Evolutionary conservation across 1,284 basidiomycete genomes (phyloP), one percentile per base, ranked within the genome.

Genomic region (Ganoderma leucocontextum): DNA sequence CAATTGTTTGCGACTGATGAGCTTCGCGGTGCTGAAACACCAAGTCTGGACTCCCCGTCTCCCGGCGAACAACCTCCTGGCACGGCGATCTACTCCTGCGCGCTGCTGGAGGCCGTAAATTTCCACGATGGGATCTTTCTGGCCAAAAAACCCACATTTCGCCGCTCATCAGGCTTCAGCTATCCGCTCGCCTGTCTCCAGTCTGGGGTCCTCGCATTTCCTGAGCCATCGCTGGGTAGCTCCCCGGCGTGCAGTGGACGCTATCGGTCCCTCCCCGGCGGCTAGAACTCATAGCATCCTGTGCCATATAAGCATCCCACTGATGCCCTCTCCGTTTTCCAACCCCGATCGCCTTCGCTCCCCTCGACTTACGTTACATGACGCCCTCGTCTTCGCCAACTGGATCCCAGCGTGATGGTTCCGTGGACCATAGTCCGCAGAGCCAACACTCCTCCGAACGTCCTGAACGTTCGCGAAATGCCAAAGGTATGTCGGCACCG

Each of bases 391-490:
- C 74, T 67, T 78, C 75, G 66, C 73, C 75, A 61, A 61, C 72
- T 63, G 69, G 63, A 41, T 69, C 72, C 58, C 70, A 71, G 36
- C 69, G 72, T 64, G 72, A 69, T 62, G 66, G 64, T 64, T 70
- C 74, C 44, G 67, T 73, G 55, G 73, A 74, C 65, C 71, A 70
- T 42, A 61, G 41, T 69, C 74, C 65, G 17, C 52, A 61, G 7
- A 65, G 33, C 12, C 63, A 42, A n/a, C 63, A 39, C 7, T 25
- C 33, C 33, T 0, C 75, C 60, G 84, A 85, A 76, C 81, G 82
- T 49, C 91, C 91, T 82, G 91, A 93, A 80, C 90, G 92, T 71
- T 91, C 90, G 82, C 68, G 75, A 60, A 78, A 78, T 64, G 77
- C 77, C 36, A 79, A 79, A 73, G 78, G 78, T 78, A 64, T 35